Conservation (phyloP, 2,329 filamentous ascomycete species). For the Macrophomina phaseolina region DNA sequence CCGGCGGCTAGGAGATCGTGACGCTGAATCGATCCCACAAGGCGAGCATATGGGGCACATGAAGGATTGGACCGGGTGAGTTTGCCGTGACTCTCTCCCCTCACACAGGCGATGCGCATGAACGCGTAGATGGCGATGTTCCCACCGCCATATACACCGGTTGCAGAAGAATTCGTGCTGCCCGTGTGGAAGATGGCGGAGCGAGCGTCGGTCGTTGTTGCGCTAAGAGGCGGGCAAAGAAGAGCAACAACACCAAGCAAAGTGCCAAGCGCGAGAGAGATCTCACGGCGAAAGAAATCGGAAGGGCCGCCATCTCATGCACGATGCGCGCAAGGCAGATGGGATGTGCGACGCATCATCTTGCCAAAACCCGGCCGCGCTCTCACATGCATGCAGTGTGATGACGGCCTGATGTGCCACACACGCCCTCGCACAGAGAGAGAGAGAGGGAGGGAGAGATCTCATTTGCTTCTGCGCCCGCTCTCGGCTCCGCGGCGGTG, state of each 20-base stretch:
- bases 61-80: neutral
- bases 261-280: neutral
- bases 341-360: neutral
- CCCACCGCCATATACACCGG: neutral
- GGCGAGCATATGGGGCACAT: neutral
- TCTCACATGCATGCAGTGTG: neutral
- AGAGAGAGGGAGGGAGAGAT: neutral
- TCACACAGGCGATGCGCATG: neutral
- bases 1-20: neutral
- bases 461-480: neutral
- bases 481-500: conserved; percentile 11
- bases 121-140: neutral
- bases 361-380: neutral
- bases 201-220: no score
- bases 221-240: neutral
- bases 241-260: neutral
- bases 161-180: no score
- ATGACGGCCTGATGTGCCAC: conserved; percentile 15
- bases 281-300: neutral
- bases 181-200: no score
- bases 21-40: no score
- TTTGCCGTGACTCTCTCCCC: neutral
- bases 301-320: no score
- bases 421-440: neutral
- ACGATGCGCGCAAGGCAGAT: neutral